phyloP scores from a whole-genome alignment of 257 asterid species.

The Solanum etuberosum region DNA sequence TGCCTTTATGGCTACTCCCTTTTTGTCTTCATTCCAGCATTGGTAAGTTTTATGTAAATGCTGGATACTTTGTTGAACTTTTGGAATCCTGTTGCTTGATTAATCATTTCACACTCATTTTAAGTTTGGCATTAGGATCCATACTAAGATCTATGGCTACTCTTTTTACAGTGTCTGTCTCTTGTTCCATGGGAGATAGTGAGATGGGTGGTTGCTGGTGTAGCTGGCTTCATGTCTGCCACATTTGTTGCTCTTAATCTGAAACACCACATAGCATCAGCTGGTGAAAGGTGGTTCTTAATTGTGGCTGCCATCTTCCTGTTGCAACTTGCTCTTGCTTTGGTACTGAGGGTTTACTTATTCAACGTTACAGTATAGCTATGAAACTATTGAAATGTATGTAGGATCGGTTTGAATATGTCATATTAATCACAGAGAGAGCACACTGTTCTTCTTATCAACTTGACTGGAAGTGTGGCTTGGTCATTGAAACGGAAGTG shows the following conservation, averaged over 20 bases:
- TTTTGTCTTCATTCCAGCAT: slow-evolving; percentile 87
- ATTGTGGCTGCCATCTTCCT: slow-evolving; percentile 87
- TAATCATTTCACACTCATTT: background rate
- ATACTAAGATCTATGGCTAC: background rate
- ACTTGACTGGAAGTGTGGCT: background rate
- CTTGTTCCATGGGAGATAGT: slow-evolving; percentile 70
- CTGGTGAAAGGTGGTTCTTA: slow-evolving; percentile 90
- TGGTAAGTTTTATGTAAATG: slow-evolving; percentile 43
- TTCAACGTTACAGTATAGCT: slow-evolving; percentile 58
- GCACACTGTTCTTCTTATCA: background rate
- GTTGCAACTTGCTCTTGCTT: slow-evolving; percentile 89
- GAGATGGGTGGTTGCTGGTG: slow-evolving; percentile 87
- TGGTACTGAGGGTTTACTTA: slow-evolving; percentile 74
- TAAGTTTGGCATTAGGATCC: background rate
- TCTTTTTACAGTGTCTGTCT: slow-evolving; percentile 72
- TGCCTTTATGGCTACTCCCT: slow-evolving; percentile 96
- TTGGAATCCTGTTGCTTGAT: background rate
- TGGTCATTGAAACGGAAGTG: slow-evolving; percentile 4
- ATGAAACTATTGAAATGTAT: background rate
- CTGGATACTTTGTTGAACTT: background rate
- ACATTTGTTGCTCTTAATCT: slow-evolving; percentile 86
- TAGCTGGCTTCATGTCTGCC: slow-evolving; percentile 94
- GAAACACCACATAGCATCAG: slow-evolving; percentile 76
- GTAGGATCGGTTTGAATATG: background rate
- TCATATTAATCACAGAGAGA: background rate